These are phyloP conservation scores for Stipa capillata DNA, from an alignment of 176 grass and related monocot genomes.

Conservation along the genomic window DNA sequence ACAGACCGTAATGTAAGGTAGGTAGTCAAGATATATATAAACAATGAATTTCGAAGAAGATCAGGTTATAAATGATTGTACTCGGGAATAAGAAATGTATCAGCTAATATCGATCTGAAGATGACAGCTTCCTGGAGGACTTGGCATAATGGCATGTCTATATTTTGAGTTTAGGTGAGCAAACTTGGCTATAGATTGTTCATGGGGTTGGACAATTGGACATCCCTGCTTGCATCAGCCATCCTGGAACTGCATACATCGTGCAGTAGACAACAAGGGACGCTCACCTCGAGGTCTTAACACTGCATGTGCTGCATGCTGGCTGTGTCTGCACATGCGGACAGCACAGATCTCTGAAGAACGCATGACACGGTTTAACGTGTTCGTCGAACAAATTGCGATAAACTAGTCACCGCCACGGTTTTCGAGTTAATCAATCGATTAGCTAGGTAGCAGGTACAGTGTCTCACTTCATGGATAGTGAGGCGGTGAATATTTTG, in stretches of 20 bases:
- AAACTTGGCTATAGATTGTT: neutral
- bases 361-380: neutral
- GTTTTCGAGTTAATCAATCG: neutral
- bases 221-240: neutral
- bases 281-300: neutral
- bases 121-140: neutral
- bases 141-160: neutral
- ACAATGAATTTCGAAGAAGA: neutral
- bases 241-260: conserved; percentile 5
- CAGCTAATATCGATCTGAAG: neutral
- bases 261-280: neutral
- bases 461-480: neutral
- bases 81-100: neutral
- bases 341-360: conserved; percentile 8
- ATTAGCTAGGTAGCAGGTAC: neutral
- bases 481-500: neutral
- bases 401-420: conserved; percentile 6
- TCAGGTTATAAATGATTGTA: neutral
- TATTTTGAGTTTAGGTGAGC: neutral
- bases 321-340: neutral
- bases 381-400: conserved; percentile 12
- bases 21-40: neutral
- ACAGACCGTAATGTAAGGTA: neutral
- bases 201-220: neutral
- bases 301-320: conserved; percentile 21